These are phyloP conservation scores for Pestalotiopsis sp. DNA, from an alignment of 2,329 filamentous ascomycete species.

Conservation along the genomic window DNA sequence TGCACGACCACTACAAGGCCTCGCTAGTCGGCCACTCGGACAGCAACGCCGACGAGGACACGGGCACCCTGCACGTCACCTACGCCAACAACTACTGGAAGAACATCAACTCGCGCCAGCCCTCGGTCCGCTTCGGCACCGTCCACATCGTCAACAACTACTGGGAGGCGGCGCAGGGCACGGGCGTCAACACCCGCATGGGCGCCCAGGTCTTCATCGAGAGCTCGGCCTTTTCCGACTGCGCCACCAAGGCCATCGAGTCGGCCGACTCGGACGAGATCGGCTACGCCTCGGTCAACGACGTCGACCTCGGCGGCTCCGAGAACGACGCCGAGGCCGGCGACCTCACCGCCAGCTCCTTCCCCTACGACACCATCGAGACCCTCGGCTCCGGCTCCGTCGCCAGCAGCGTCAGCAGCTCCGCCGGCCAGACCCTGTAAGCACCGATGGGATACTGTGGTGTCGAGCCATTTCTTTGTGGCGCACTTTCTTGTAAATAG, in stretches of 20 bases:
- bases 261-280: constrained; percentile 43
- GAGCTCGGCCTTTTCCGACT: constrained; percentile 40
- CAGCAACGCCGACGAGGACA: constrained; percentile 61
- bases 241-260: constrained; percentile 27
- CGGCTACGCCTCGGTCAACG: constrained; percentile 43
- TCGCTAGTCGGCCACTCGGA: constrained; percentile 60
- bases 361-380: constrained; percentile 55
- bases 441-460: not conserved
- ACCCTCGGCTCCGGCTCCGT: constrained; percentile 52
- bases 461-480: not conserved
- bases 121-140: constrained; percentile 68
- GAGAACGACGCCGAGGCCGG: constrained; percentile 24
- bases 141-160: constrained; percentile 58
- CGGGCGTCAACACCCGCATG: constrained; percentile 56
- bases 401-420: constrained; percentile 42
- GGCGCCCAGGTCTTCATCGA: constrained; percentile 55
- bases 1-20: constrained; percentile 50
- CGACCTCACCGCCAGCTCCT: constrained; percentile 34
- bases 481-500: constrained; percentile 1
- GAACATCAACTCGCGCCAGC: constrained; percentile 66
- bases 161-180: constrained; percentile 36
- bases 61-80: constrained; percentile 63
- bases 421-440: constrained; percentile 41
- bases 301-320: constrained; percentile 46
- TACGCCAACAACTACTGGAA: constrained; percentile 69